Evolutionary conservation across 495 filamentous ascomycete genomes (phyloP), one percentile per base, ranked within the genome.

Genomic region (Friedmanniomyces simplex): DNA sequence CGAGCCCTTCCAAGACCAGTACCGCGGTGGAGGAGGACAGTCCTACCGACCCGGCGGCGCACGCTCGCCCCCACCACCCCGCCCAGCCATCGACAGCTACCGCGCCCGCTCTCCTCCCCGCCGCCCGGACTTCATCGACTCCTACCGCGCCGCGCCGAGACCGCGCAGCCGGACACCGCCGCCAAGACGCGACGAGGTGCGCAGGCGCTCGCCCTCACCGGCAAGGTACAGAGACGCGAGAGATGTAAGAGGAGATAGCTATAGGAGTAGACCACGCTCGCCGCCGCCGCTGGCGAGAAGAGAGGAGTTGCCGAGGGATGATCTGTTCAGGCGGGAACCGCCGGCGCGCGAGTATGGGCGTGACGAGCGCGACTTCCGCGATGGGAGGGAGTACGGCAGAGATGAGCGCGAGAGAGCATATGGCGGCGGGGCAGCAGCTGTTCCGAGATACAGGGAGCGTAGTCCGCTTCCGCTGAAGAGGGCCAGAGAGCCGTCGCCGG

Each of bases 21-120:
- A 46, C 52, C 36, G 43, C 45, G 32, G 3, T 22, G 24, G 56
- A 24, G 41, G 43, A 25, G 67, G 67, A 14, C 69, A 74, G 47
- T 67, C 66, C 50, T 74, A 74, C 52, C 71, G 71, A 16, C 58
- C 68, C 14, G 59, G 60, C 26, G 67, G 67, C 60, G 32, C 67
- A 62, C 48, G 58, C 22, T 58, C 65, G 18, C 65, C 46, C 36
- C 49, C 54, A 14, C 65, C 64, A 21, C 50, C 51, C 20, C 49
- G 49, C 18, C 51, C 56, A 50, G 47, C 14, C 8, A 39, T 30
- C 25, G 66, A 66, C 48, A 42, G 20, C 54, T 68, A 66, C 42
- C 61, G 61, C 24, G 52, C 50, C 21, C 57, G 66, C 22, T 66
- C 67, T 24, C 67, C 64, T 4, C 63, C 60, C 12, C 47, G 55